These are phyloP conservation scores for Neoboletus subvelutipes DNA, from an alignment of 768 basidiomycete genomes.

Conservation along the genomic window DNA sequence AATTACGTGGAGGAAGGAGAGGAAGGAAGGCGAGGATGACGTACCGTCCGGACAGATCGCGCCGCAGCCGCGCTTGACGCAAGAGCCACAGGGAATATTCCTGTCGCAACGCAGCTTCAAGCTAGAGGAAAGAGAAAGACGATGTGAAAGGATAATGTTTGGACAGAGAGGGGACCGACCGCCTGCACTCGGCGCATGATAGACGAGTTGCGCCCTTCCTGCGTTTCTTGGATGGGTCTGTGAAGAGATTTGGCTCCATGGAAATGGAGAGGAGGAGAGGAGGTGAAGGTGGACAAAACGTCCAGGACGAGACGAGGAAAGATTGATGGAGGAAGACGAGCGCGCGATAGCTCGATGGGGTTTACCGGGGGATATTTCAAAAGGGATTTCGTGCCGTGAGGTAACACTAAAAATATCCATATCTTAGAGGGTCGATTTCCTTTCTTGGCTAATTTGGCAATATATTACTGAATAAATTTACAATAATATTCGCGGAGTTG, in stretches of 20 bases:
- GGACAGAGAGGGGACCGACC: conserved; percentile 38
- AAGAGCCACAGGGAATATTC: conserved; percentile 73
- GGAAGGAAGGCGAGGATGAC: conserved; percentile 26
- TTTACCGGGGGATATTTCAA: conserved; percentile 13
- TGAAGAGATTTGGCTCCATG: conserved; percentile 28
- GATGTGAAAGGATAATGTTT: background rate
- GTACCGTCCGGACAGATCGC: conserved; percentile 79
- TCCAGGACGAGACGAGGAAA: conserved; percentile 27
- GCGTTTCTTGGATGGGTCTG: conserved; percentile 51
- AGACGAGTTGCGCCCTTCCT: conserved; percentile 73
- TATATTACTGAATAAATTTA: conserved; percentile 4
- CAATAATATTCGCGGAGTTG: conserved; percentile 24
- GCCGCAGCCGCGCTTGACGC: conserved; percentile 76
- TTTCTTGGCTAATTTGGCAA: conserved; percentile 24
- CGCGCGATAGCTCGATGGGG: conserved; percentile 16
- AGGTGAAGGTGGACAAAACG: conserved; percentile 1
- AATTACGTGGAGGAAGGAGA: conserved; percentile 19
- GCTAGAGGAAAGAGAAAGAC: conserved; percentile 4
- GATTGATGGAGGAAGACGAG: conserved; percentile 26
- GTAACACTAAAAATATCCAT: conserved; percentile 13
- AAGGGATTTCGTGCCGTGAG: conserved; percentile 11
- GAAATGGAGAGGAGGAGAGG: background rate
- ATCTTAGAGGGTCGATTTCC: conserved; percentile 16
- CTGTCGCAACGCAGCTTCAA: conserved; percentile 59
- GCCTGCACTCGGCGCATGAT: conserved; percentile 78